Base-by-base conservation (phyloP, 805 yeast species). In the Candida tibetensis region DNA sequence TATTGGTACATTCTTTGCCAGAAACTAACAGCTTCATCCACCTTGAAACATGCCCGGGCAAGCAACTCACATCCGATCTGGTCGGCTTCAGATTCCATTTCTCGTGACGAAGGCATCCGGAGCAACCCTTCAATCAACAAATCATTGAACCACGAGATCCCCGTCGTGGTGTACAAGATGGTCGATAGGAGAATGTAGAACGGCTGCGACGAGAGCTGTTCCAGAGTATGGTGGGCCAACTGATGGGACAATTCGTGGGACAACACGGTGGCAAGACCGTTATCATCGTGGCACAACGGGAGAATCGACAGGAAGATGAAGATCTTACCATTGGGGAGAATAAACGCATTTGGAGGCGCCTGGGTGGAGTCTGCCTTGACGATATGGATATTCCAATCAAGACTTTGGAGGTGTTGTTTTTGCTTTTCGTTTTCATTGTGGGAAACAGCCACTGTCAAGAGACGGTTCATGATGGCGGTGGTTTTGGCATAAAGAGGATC, bases 51-150 rank as follows among this genome's bases (percentile, higher is more conserved):
- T 32, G 95, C 95, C 42, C 80, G 69, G 2, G 96, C 78, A 96
- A 91, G 86, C 48, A 91, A 71, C 80, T 88, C 83, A 43, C 93
- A 66, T 0, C 99, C 99, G 21, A 93, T 90, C 51, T 82, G 82
- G 61, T 93, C 99, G 0, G 99, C 98, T 59, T 93, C 99, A 0
- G 88, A 75, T 61, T 93, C 99, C 96, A 88, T 88, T 42, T 79
- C 87, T 51, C 99, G 71, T 1, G 95, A 85, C 0, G 95, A 85
- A 0, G 97, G 97, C 75, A 83, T 76, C 47, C 79, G 76, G 34
- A 89, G 57, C 10, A 79, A 55, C 1, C 88, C 72, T 18, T 72
- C 72, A 12, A 86, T 58, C 17, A 74, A 41, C 22, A 85, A 46
- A 36, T 74, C 72, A 49, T 76, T 76, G 39, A 85, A 53, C 32